Evolutionary conservation across 2,329 filamentous ascomycete genomes (phyloP).

Genomic region (Pseudocercospora fijiensis): DNA sequence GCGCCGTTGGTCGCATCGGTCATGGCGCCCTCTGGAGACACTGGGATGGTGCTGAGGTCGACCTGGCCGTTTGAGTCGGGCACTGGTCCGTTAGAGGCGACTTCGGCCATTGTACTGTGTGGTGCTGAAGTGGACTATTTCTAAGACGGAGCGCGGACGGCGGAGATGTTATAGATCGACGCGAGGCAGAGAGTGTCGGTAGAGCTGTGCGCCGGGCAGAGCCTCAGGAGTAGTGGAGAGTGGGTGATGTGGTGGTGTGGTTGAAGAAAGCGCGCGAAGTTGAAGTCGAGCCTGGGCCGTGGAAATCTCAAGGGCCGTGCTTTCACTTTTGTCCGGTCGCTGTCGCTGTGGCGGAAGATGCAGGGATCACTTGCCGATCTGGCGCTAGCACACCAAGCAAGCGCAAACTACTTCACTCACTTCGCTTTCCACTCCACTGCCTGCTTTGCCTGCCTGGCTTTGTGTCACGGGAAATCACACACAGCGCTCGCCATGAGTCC

Average conservation of each 20-base stretch:
- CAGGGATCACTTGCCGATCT: background rate
- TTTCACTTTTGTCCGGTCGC: background rate
- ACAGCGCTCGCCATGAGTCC: conserved; percentile 6
- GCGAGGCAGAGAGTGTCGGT: background rate
- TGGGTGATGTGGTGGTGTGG: background rate
- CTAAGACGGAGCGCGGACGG: conserved; percentile 7
- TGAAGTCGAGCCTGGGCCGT: background rate
- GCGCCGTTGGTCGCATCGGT: conserved; percentile 50
- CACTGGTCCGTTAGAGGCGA: conserved; percentile 28
- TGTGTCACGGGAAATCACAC: background rate
- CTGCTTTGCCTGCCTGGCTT: background rate
- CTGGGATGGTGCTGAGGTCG: conserved; percentile 56
- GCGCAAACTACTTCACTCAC: background rate
- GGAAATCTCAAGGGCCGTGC: conserved; percentile 7
- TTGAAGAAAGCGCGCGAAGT: background rate
- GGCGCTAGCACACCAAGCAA: background rate
- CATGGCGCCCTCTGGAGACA: conserved; percentile 51
- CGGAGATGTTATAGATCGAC: background rate
- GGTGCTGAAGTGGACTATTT: conserved; percentile 4
- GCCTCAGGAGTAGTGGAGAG: conserved; percentile 4
- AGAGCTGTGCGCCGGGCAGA: conserved; percentile 14
- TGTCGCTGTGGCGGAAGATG: background rate
- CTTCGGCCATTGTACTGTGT: conserved; percentile 37
- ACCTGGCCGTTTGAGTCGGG: conserved; percentile 43
- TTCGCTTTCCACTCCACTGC: background rate